Evolutionary conservation across 2,329 filamentous ascomycete species (phyloP), one percentile per base, ranked within the genome.

Genomic region (Alternaria hordeiaustralica): DNA sequence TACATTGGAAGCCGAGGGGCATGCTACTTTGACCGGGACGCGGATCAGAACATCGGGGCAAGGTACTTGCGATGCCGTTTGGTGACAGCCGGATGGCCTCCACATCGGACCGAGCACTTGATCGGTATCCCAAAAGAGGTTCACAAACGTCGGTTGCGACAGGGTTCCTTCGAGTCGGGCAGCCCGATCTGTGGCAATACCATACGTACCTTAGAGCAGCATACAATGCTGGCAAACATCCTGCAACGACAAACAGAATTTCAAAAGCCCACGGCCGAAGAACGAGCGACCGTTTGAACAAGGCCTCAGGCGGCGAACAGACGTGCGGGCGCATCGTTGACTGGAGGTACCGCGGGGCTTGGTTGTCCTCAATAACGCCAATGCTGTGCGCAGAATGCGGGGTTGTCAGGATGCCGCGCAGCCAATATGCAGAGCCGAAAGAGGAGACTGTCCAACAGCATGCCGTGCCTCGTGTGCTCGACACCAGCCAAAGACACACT

Each of bases 301-400:
- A 45, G 45, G 58, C 47, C 56, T 50, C 65, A 28, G 64, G 61
- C 60, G 55, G 67, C 55, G 59, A 66, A 66, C 66, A 65, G 59
- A 64, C 58, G 63, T 65, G 67, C 65, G 72, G 63, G 69, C 67
- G 70, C 57, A 64, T 63, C 60, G 60, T 65, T 71, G 62, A 72
- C 66, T 71, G 66, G 69, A 71, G 64, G 60, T 66, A 64, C 64
- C 71, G 63, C 68, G 64, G 66, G 68, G 69, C 73, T 72, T 73
- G 68, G 71, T 65, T 70, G 60, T 58, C 62, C 67, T 73, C 58
- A 70, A 72, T 66, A 70, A 72, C 58, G 64, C 68, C 70, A 61
- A 72, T 69, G 71, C 65, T 66, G 65, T 73, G 74, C 71, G 66
- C 60, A 68, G 71, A 75, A 77, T 78, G 77, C 77, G 76, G 77